Evolutionary conservation across 176 grass and related monocot genomes (phyloP).

Genomic region (Aechmea fasciata): DNA sequence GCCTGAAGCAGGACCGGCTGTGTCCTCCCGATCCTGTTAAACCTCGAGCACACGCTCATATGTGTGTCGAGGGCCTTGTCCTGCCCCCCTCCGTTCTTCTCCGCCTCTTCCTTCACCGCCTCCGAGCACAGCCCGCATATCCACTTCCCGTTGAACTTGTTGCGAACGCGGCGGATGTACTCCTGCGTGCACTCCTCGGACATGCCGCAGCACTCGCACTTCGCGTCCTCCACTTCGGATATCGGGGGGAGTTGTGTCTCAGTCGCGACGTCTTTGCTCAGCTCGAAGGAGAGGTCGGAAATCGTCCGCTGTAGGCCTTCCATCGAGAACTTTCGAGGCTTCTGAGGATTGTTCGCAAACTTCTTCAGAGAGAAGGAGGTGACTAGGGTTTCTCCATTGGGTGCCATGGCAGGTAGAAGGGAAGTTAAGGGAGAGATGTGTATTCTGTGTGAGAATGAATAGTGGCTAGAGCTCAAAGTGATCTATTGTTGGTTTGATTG

Average conservation of each 20-base stretch:
- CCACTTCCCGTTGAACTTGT: constrained; percentile 68
- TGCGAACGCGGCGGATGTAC: constrained; percentile 58
- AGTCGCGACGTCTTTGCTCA: neutral
- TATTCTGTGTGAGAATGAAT: no score
- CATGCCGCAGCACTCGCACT: constrained; percentile 91
- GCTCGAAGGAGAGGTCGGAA: constrained; percentile 52
- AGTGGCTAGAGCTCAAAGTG: no score
- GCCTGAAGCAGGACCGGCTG: constrained; percentile 85
- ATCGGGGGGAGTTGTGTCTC: neutral
- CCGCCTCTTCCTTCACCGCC: constrained; percentile 64
- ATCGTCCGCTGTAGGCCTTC: constrained; percentile 77
- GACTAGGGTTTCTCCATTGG: constrained; percentile 37
- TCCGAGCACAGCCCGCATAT: constrained; percentile 81
- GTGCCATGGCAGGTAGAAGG: constrained; percentile 40
- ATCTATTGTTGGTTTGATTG: no score
- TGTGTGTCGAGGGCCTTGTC: constrained; percentile 62
- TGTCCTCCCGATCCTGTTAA: constrained; percentile 44
- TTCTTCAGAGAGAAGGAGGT: constrained; percentile 7
- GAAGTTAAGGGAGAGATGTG: no score
- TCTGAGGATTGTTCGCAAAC: constrained; percentile 9
- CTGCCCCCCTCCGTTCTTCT: constrained; percentile 17
- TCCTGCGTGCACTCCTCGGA: constrained; percentile 73
- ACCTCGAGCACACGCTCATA: constrained; percentile 45
- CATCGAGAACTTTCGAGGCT: constrained; percentile 61
- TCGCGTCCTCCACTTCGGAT: constrained; percentile 47